Evolutionary conservation across 257 asterid species (phyloP).

Genomic region (Forsythia suspensa): DNA sequence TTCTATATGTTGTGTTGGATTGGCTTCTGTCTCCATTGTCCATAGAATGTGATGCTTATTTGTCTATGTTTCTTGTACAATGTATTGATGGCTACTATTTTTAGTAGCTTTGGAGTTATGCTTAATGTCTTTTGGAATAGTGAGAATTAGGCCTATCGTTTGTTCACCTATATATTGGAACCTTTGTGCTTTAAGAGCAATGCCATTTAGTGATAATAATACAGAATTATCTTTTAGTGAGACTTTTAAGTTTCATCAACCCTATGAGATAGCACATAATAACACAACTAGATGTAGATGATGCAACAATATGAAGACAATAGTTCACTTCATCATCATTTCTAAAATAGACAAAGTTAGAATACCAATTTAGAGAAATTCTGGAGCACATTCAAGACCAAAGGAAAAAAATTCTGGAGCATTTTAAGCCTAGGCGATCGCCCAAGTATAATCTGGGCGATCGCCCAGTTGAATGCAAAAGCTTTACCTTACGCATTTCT

Average conservation of each 20-base stretch:
- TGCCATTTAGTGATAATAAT: too few relatives aligned
- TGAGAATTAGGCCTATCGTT: not conserved
- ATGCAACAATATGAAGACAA: not conserved
- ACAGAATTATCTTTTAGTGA: too few relatives aligned
- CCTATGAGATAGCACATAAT: not conserved
- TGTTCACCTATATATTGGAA: not conserved
- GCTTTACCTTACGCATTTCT: too few relatives aligned
- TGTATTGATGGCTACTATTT: too few relatives aligned
- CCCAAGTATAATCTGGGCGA: too few relatives aligned
- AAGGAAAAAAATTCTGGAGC: too few relatives aligned
- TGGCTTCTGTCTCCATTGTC: not conserved
- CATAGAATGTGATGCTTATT: not conserved
- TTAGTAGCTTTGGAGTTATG: not conserved
- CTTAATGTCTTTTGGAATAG: not conserved
- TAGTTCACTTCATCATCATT: conserved; percentile 6
- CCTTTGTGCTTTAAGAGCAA: too few relatives aligned
- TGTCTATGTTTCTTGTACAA: too few relatives aligned
- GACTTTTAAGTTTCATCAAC: too few relatives aligned
- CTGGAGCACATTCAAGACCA: too few relatives aligned
- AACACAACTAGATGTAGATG: not conserved
- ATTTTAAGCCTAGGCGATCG: too few relatives aligned
- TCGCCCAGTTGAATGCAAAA: too few relatives aligned
- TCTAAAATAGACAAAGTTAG: conserved; percentile 3
- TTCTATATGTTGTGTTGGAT: not conserved
- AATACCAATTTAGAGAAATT: not conserved